Conservation (phyloP, 129 eudicot species). For the Flaveria bidentis region DNA sequence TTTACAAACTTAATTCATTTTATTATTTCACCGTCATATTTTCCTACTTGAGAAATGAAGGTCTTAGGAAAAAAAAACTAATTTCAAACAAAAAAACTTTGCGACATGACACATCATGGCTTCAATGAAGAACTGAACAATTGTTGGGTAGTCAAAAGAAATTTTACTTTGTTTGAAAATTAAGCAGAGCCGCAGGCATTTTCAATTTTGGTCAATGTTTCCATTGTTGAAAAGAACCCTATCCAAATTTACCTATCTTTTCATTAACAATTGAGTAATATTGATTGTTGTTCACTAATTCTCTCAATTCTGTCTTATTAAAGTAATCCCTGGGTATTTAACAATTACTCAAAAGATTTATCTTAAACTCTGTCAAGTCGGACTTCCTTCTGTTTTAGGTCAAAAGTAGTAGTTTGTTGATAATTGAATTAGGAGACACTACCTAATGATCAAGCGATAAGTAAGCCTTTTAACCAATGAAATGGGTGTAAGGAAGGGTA, state of each 20-base stretch:
- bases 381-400: neutral
- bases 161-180: neutral
- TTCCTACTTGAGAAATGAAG: neutral
- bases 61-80: neutral
- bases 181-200: neutral
- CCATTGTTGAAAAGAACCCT: neutral
- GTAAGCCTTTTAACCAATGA: constrained; percentile 10
- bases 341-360: neutral
- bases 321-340: neutral
- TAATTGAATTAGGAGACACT: neutral
- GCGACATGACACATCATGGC: neutral
- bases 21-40: neutral
- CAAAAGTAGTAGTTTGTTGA: neutral
- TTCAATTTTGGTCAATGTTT: neutral
- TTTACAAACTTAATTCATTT: neutral
- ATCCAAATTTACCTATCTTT: constrained; percentile 1
- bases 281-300: neutral
- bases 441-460: constrained; percentile 1
- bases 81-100: neutral
- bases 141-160: constrained; percentile 2
- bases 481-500: neutral
- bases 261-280: neutral
- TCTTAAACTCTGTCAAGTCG: neutral
- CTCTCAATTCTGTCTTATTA: neutral
- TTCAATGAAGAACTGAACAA: constrained; percentile 1